Evolutionary conservation across 2,329 filamentous ascomycete species (phyloP).

Genomic region (Penicillium fuscoglaucum): DNA sequence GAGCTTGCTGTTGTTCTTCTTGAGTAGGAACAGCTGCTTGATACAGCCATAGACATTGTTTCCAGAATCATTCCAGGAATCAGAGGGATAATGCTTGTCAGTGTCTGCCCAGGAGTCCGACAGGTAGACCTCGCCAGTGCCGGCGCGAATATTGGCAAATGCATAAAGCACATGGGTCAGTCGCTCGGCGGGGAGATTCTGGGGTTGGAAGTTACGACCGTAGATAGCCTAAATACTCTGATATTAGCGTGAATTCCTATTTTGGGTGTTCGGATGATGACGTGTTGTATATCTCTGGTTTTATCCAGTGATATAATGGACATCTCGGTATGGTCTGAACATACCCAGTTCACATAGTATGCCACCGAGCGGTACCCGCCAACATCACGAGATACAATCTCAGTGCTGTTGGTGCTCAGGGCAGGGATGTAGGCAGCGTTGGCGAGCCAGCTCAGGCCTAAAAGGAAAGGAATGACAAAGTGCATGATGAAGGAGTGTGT

Average conservation of each 20-base stretch:
- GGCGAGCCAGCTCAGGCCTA: conserved; percentile 16
- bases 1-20: conserved; percentile 72
- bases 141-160: conserved; percentile 81
- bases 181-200: conserved; percentile 75
- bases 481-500: conserved; percentile 16
- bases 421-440: conserved; percentile 14
- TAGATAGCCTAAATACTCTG: conserved; percentile 68
- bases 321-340: conserved; percentile 1
- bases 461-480: conserved; percentile 9
- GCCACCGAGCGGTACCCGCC: conserved; percentile 38
- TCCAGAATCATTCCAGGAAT: conserved; percentile 67
- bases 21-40: conserved; percentile 74
- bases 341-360: conserved; percentile 51
- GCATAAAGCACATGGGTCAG: conserved; percentile 89
- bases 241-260: neutral
- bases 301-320: neutral
- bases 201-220: conserved; percentile 77
- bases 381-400: conserved; percentile 16
- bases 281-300: neutral
- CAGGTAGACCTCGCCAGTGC: conserved; percentile 73
- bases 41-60: conserved; percentile 74
- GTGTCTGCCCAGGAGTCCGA: conserved; percentile 69
- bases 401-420: conserved; percentile 3
- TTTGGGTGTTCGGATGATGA: neutral
- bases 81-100: conserved; percentile 67